Evolutionary conservation across 2,329 filamentous ascomycete genomes (phyloP), one percentile per base, ranked within the genome.

Genomic region (Fusarium setosum): DNA sequence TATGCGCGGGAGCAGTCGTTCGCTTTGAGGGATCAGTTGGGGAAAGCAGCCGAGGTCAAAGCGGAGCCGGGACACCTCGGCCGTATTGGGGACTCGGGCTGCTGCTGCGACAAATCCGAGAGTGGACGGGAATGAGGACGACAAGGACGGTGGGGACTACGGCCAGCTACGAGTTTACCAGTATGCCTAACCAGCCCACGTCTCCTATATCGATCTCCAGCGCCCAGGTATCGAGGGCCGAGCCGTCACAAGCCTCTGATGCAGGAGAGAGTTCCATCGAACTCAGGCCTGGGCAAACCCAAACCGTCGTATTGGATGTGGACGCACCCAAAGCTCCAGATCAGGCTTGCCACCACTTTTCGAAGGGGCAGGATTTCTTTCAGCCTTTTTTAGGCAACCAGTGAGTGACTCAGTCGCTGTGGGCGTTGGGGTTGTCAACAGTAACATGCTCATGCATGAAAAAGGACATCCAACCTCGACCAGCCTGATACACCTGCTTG

Each of bases 401-500:
- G n/a, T n/a, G n/a, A n/a, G n/a, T n/a, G n/a, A n/a, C n/a, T n/a
- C n/a, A n/a, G n/a, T n/a, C n/a, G n/a, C n/a, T n/a, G n/a, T n/a
- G n/a, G n/a, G n/a, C n/a, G n/a, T n/a, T n/a, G n/a, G n/a, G n/a
- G n/a, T n/a, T n/a, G n/a, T n/a, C n/a, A n/a, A n/a, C n/a, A n/a
- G n/a, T n/a, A n/a, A n/a, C n/a, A n/a, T n/a, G n/a, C n/a, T n/a
- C n/a, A n/a, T 20, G 44, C 53, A 45, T 38, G 37, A 32, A 32
- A 59, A 10, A 34, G 50, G 38, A 38, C 54, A 35, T 21, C 29
- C 24, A 29, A 26, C n/a, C 34, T 6, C 13, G 4, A 38, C 24
- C 42, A 47, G 59, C 55, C 55, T 51, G 48, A 48, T 44, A 42
- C 13, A 24, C 26, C 15, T 42, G 26, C 21, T 11, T 10, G 15